These are phyloP conservation scores for Pythium phragmiticola DNA, from an alignment of 352 stramenopile genomes.

Conservation along the genomic window DNA sequence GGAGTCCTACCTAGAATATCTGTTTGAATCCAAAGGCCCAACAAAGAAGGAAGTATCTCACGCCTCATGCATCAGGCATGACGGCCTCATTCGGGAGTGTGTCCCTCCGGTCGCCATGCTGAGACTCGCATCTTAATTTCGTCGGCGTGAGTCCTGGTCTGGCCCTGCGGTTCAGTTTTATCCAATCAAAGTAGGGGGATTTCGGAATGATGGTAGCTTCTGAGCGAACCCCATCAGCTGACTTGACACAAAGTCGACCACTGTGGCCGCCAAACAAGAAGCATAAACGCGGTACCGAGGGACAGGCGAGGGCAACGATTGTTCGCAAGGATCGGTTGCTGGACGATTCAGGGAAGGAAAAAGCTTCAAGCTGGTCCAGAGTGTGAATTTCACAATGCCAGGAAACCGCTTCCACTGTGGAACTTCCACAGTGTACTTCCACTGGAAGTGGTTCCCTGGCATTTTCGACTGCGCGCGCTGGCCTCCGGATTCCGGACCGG, in stretches of 20 bases:
- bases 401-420: no score
- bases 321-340: background rate
- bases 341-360: background rate
- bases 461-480: background rate
- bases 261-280: background rate
- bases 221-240: background rate
- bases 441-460: no score
- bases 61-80: no score
- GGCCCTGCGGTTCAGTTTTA: constrained; percentile 3
- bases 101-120: no score
- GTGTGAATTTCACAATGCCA: no score
- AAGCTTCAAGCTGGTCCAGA: background rate
- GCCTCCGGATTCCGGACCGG: no score
- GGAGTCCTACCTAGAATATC: no score
- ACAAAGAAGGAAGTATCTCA: no score
- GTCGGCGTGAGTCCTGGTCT: background rate
- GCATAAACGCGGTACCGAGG: background rate
- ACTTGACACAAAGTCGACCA: constrained; percentile 16
- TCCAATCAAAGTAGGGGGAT: constrained; percentile 5
- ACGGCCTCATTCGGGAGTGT: no score
- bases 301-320: background rate
- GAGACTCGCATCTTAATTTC: background rate
- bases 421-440: no score
- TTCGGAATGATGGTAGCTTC: constrained; percentile 1
- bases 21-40: no score